These are phyloP conservation scores for Exutisphaerella laricina DNA, from an alignment of 2,329 filamentous ascomycete genomes.

Conservation along the genomic window DNA sequence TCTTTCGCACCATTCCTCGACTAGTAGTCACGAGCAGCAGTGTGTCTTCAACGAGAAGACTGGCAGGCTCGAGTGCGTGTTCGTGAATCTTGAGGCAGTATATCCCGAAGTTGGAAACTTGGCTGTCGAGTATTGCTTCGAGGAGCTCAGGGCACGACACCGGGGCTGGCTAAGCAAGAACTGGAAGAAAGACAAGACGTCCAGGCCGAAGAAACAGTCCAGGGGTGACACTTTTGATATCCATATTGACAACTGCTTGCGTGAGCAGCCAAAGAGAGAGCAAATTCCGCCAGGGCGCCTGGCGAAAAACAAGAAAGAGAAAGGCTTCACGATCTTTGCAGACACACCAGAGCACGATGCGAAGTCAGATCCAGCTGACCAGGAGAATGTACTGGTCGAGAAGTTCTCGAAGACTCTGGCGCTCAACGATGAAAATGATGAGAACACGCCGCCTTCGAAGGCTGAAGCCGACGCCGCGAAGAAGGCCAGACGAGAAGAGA, in stretches of 20 bases:
- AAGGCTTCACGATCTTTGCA: constrained; percentile 34
- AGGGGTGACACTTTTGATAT: constrained; percentile 20
- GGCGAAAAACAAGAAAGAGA: constrained; percentile 23
- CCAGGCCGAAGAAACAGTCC: constrained; percentile 6
- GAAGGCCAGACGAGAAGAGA: constrained; percentile 45
- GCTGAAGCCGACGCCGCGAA: constrained; percentile 40
- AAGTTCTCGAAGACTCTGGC: constrained; percentile 28
- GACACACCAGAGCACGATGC: constrained; percentile 20
- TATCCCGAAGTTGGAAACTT: constrained; percentile 72
- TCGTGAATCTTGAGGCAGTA: constrained; percentile 76
- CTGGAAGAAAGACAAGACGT: constrained; percentile 40
- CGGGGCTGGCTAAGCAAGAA: constrained; percentile 60
- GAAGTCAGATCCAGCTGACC: not conserved
- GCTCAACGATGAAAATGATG: constrained; percentile 42
- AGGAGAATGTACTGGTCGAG: constrained; percentile 24
- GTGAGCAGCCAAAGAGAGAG: not conserved
- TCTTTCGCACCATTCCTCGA: constrained; percentile 24
- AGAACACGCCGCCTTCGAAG: constrained; percentile 41
- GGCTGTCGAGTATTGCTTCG: constrained; percentile 73
- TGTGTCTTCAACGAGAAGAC: constrained; percentile 75
- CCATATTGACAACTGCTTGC: constrained; percentile 14
- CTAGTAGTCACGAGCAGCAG: constrained; percentile 56
- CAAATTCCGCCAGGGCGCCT: constrained; percentile 4
- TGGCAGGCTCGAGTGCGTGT: constrained; percentile 78
- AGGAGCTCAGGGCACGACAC: constrained; percentile 76